Percentiles rank a stretch among this genome's conserved stretches.
Evolutionary conservation across 2,329 filamentous ascomycete species (phyloP).

Genomic region (Dothidotthia symphoricarpi): DNA sequence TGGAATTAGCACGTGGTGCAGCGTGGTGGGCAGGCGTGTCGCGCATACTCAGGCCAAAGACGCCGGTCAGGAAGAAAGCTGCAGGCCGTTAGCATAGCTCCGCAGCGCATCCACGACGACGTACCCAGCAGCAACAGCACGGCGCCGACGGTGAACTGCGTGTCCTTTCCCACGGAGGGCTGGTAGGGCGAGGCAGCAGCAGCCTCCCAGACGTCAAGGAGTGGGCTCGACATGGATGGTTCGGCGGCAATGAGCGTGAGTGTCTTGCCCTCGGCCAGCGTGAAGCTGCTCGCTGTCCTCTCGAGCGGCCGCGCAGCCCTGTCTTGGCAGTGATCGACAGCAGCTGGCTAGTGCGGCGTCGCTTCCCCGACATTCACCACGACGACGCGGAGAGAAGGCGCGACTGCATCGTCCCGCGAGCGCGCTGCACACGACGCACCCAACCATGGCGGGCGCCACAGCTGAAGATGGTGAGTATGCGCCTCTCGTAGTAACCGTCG

Average conservation of each 20-base stretch:
- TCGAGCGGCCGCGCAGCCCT: slow-evolving; percentile 2
- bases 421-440: slow-evolving; percentile 6
- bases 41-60: slow-evolving; percentile 79
- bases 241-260: slow-evolving; percentile 14
- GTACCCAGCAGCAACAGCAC: slow-evolving; percentile 66
- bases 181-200: slow-evolving; percentile 82
- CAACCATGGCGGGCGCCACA: slow-evolving; percentile 32
- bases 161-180: slow-evolving; percentile 75
- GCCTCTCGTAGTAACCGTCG: no score
- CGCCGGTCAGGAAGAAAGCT: slow-evolving; percentile 68
- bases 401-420: slow-evolving; percentile 7
- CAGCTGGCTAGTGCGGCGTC: slow-evolving; percentile 19
- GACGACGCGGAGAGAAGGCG: slow-evolving; percentile 10
- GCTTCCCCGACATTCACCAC: slow-evolving; percentile 16
- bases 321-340: slow-evolving; percentile 10
- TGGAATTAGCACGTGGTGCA: slow-evolving; percentile 56
- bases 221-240: slow-evolving; percentile 53
- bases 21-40: not conserved
- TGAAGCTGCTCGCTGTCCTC: slow-evolving; percentile 31
- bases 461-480: slow-evolving; percentile 39
- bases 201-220: slow-evolving; percentile 85
- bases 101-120: slow-evolving; percentile 16
- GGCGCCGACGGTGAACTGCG: slow-evolving; percentile 81
- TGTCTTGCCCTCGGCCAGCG: slow-evolving; percentile 2
- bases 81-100: slow-evolving; percentile 27